phyloP scores from a whole-genome alignment of 352 stramenopile species.

The Phytophthora idaei region DNA sequence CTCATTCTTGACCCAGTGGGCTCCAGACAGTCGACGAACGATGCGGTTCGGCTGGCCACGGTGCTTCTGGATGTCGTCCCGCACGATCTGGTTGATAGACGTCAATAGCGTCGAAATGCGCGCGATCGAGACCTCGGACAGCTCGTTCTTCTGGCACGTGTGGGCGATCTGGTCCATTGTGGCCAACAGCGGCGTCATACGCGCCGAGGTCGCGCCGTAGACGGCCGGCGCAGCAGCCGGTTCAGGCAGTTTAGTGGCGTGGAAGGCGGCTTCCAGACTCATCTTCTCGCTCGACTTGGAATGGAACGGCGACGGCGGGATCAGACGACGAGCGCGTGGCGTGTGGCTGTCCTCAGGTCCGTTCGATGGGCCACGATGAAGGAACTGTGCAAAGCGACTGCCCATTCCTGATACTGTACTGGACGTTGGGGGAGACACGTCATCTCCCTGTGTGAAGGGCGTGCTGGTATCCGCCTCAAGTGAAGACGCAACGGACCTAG shows the following conservation, averaged over 20 bases:
- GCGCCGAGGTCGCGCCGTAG: slow-evolving; percentile 32
- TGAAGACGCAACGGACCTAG: slow-evolving; percentile 29
- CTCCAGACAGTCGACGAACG: slow-evolving; percentile 53
- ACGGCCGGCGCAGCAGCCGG: slow-evolving; percentile 9
- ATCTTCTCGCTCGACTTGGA: slow-evolving; percentile 32
- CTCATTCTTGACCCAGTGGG: slow-evolving; percentile 34
- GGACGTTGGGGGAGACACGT: slow-evolving; percentile 5
- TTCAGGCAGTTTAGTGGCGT: slow-evolving; percentile 28
- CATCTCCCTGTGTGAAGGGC: slow-evolving; percentile 32
- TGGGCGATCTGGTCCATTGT: slow-evolving; percentile 57
- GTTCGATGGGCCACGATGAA: slow-evolving; percentile 32
- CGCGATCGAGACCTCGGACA: slow-evolving; percentile 67
- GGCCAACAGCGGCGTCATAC: slow-evolving; percentile 49
- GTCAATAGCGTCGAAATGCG: slow-evolving; percentile 69
- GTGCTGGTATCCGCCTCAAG: slow-evolving; percentile 29
- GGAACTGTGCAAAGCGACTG: slow-evolving; percentile 42
- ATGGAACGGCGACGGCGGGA: slow-evolving; percentile 32
- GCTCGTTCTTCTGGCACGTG: slow-evolving; percentile 60
- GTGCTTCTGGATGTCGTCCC: slow-evolving; percentile 63
- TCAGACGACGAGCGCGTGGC: slow-evolving; percentile 19
- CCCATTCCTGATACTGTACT: slow-evolving; percentile 25
- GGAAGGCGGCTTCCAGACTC: slow-evolving; percentile 31
- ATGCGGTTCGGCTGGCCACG: slow-evolving; percentile 41
- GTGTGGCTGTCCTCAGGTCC: slow-evolving; percentile 19
- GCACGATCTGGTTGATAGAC: slow-evolving; percentile 72